Evolutionary conservation across 805 yeast species (phyloP), one percentile per base, ranked within the genome.

Genomic region (Limtongia smithiae): DNA sequence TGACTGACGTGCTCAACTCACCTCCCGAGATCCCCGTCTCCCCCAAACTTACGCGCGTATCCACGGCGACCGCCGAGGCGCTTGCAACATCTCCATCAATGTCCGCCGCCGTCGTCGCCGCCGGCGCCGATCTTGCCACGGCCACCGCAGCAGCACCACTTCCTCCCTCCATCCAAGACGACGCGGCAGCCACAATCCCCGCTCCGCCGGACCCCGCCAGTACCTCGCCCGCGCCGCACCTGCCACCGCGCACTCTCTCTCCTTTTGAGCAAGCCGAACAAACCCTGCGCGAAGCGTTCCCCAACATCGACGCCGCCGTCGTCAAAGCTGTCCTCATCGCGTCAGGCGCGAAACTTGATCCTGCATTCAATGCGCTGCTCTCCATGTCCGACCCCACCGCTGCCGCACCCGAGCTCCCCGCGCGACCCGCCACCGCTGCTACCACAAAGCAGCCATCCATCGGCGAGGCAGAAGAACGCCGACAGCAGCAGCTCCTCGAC

Each of bases 331-430:
- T 87, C 1, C 71, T 90, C 48, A 85, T 93, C 64, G 97, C 97
- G 2, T 80, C 95, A 17, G 79, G 76, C 41, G 96, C 95, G 25
- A 73, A 77, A 41, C 65, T 87, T 37, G 96, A 88, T 60, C 82
- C 85, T 1, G 95, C 96, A 1, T 91, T 91, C 71, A 85, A 83
- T 65, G 97, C 96, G 0, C 71, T 90, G 60, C 71, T 91, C 51
- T 87, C 78, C 59, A 69, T 87, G 46, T 81, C 86, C 15, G 96
- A 90, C 50, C 51, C 53, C 15, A 35, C 32, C 4, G 28, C 28
- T 6, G 46, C 46, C 38, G 31, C 34, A 31, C 59, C 68, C 20
- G 51, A 55, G 33, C 56, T 55, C 8, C 51, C 55, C 0, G 51
- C 44, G 38, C 55, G 46, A 39, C 58, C 41, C 43, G 51, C 47